Base-by-base conservation (phyloP, 805 yeast species). In the Metschnikowia henanensis region DNA sequence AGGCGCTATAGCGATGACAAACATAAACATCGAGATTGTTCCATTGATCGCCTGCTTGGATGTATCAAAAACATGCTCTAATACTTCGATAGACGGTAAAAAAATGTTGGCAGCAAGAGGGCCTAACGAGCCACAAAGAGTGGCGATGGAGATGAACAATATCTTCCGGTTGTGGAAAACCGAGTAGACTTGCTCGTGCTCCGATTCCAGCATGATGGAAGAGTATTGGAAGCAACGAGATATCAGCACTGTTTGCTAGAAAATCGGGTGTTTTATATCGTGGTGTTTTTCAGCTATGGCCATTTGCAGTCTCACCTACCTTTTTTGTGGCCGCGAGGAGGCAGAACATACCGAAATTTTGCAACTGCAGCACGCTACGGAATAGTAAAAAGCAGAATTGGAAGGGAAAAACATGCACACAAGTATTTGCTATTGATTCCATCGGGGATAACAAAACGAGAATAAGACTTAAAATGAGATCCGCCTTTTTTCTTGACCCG, bases 71-170 rank as follows among this genome's bases (percentile, higher is more conserved):
- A 64, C 71, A 2, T 57, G 52, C 49, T 72, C 68, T 19, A 77
- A 54, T 6, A 69, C 58, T 2, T 80, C 81, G 6, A 79, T 50
- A 2, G 80, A 65, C 5, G 84, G 83, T 26, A 79, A 75, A 51
- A 78, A 79, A 19, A 79, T 76, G 47, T 79, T 79, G 3, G 83
- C 83, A 8, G 80, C 66, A 37, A 77, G 61, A 0, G 84, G 84
- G 0, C 84, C 84, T 40, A 78, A 51, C 46, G 76, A 76, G 1
- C 82, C 83, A 20, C 79, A 73, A 16, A 64, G 50, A 1, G 80
- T 73, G 18, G 77, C 68, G 23, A 77, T 61, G 4, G 52, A 45
- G n/a, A 73, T 50, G 16, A 77, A 62, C 3, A 68, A 42, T 1
- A 50, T 22, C 7, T 57, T 57, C 13, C 50, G 37, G 25, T 25